Evolutionary conservation across 148 eudicot genomes (phyloP).

Genomic region (Rhododendron henanense): DNA sequence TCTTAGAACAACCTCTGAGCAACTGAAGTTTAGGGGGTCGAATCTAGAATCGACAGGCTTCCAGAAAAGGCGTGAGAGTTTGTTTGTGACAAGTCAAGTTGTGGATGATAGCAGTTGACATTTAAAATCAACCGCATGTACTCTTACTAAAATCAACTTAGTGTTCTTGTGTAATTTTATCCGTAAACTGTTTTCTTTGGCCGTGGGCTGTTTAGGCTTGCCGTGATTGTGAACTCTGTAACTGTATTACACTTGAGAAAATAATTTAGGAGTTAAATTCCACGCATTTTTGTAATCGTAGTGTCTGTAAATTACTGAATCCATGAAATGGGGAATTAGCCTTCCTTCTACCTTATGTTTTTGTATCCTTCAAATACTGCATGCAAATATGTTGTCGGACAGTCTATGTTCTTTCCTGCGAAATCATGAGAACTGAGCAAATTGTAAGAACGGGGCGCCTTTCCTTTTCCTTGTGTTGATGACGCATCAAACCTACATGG

Average conservation of each 20-base stretch:
- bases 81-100: constrained; percentile 34
- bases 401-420: background rate
- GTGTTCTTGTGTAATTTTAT: background rate
- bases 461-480: background rate
- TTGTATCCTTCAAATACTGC: background rate
- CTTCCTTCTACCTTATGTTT: background rate
- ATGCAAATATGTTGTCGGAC: background rate
- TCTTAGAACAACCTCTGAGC: constrained; percentile 57
- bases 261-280: background rate
- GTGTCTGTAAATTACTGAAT: background rate
- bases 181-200: background rate
- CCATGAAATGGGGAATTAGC: background rate
- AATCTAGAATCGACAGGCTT: constrained; percentile 62
- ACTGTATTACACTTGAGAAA: background rate
- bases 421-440: background rate
- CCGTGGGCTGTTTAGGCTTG: constrained; percentile 4
- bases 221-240: constrained; percentile 9
- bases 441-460: background rate
- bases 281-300: background rate
- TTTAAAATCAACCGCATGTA: constrained; percentile 4
- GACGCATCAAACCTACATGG: background rate
- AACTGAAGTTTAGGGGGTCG: constrained; percentile 65
- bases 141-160: background rate
- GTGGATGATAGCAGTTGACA: constrained; percentile 37
- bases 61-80: constrained; percentile 62